Evolutionary conservation across 2,329 filamentous ascomycete genomes (phyloP), one percentile per base, ranked within the genome.

Genomic region (Cadophora sp.): DNA sequence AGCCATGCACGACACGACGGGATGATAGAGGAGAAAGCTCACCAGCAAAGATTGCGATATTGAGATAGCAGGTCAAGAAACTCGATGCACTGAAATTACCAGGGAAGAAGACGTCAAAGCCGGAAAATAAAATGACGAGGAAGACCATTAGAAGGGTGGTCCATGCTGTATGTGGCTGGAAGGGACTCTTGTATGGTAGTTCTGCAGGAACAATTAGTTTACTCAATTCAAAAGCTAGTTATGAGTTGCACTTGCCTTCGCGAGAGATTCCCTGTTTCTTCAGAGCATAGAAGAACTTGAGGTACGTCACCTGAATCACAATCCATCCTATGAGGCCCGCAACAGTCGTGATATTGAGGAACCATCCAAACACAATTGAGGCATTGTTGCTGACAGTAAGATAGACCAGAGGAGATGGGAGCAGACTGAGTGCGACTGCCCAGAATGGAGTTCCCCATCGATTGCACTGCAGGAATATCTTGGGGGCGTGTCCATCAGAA

Each of bases 101-200:
- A 0, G 87, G 86, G 76, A 90, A 90, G 76, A 95, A 94, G 16
- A 91, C 85, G 43, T 89, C 85, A 78, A 94, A 95, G 1, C 91
- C 92, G 7, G 64, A 62, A n/a, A 66, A 67, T 8, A 71, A 47
- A 1, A 68, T 47, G 18, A 69, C 39, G 3, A 70, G 51, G 41
- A 63, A 59, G 86, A 66, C 47, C 2, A 68, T 50, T 8, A 70
- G 48, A 2, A 61, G 22, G 2, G 65, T 66, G 63, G 85, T 79
- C 73, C 84, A 92, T 0, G 90, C 85, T 1, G 87, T 87, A 74
- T 89, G 93, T 0, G 91, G 87, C 76, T 88, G 85, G 14, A 83
- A 75, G 0, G 80, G 79, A 0, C 85, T 85, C 64, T 75, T 79
- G 81, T 84, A 89, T 0, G 86, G 86, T 5, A 72, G 61, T 39